A percentile compares a stretch with the other conserved stretches of the same genome.
These are phyloP conservation scores for Astrothelium macrocarpum DNA, from an alignment of 495 filamentous ascomycete genomes.

Conservation along the genomic window DNA sequence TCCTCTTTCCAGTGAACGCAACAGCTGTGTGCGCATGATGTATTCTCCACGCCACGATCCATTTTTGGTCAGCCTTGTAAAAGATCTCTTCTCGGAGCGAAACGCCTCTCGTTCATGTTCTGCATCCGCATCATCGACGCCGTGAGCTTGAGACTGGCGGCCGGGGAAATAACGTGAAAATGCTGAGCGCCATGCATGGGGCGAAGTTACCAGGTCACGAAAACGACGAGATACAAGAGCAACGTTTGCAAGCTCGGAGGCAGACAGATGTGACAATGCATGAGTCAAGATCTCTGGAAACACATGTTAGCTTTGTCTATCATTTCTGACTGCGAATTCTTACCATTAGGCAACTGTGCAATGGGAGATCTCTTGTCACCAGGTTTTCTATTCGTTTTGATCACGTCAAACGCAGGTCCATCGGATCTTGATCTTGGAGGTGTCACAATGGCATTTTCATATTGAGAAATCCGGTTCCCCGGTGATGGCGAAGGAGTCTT, in stretches of 20 bases:
- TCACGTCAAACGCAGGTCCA: slow-evolving; percentile 51
- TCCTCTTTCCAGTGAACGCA: slow-evolving; percentile 69
- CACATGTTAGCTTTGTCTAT: not conserved
- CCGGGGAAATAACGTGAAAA: slow-evolving; percentile 85
- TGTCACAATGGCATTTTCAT: slow-evolving; percentile 54
- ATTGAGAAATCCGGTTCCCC: slow-evolving; percentile 57
- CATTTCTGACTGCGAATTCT: slow-evolving; percentile 21
- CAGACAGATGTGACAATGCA: slow-evolving; percentile 78
- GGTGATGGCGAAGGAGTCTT: slow-evolving; percentile 35
- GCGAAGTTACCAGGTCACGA: slow-evolving; percentile 71
- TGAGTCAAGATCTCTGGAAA: slow-evolving; percentile 76
- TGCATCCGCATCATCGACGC: slow-evolving; percentile 18
- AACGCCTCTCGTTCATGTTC: slow-evolving; percentile 39
- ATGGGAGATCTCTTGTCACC: slow-evolving; percentile 39
- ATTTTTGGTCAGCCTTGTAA: slow-evolving; percentile 65
- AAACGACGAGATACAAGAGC: slow-evolving; percentile 78
- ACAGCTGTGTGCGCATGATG: slow-evolving; percentile 70
- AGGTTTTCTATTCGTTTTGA: slow-evolving; percentile 43
- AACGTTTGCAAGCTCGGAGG: slow-evolving; percentile 64
- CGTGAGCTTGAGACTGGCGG: slow-evolving; percentile 39
- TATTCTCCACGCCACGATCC: slow-evolving; percentile 93
- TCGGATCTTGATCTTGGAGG: slow-evolving; percentile 38
- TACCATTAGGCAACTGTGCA: slow-evolving; percentile 73
- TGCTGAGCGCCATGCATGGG: slow-evolving; percentile 82
- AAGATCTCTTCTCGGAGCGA: slow-evolving; percentile 59